Evolutionary conservation across 225 moss, liverwort and hornwort genomes (phyloP).

Genomic region (Marchantia paleacea): DNA sequence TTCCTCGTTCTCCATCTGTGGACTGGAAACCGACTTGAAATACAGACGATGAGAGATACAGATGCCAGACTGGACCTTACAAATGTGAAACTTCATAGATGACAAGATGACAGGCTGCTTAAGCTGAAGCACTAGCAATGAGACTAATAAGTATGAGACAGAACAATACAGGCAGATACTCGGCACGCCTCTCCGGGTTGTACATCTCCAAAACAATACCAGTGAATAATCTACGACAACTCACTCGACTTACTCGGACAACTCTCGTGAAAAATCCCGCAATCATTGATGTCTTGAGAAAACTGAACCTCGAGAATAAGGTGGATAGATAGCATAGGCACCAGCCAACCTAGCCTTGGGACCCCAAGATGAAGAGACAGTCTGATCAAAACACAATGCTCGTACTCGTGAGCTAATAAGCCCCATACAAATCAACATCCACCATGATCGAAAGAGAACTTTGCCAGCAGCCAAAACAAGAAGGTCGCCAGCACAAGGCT

Average conservation of each 20-base stretch:
- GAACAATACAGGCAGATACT: no score
- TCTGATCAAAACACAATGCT: background rate
- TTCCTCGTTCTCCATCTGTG: no score
- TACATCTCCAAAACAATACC: background rate
- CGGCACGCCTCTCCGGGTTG: no score
- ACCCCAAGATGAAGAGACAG: background rate
- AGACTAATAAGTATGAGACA: no score
- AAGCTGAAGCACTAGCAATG: no score
- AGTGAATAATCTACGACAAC: background rate
- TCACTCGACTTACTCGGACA: background rate
- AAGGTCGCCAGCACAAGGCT: conserved; percentile 20
- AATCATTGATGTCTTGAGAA: background rate
- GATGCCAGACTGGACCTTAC: no score
- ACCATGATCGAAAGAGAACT: background rate
- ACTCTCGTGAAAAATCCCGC: no score
- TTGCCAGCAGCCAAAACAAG: conserved; percentile 5
- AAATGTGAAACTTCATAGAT: no score
- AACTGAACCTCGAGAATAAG: background rate
- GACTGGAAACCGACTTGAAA: no score
- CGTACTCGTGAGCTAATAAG: background rate
- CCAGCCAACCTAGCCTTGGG: background rate
- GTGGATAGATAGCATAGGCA: background rate
- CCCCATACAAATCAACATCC: background rate
- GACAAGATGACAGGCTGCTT: no score
- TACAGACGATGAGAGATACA: no score